Base-by-base conservation (phyloP, 2,329 filamentous ascomycete species). In the Trichoderma polysporum region DNA sequence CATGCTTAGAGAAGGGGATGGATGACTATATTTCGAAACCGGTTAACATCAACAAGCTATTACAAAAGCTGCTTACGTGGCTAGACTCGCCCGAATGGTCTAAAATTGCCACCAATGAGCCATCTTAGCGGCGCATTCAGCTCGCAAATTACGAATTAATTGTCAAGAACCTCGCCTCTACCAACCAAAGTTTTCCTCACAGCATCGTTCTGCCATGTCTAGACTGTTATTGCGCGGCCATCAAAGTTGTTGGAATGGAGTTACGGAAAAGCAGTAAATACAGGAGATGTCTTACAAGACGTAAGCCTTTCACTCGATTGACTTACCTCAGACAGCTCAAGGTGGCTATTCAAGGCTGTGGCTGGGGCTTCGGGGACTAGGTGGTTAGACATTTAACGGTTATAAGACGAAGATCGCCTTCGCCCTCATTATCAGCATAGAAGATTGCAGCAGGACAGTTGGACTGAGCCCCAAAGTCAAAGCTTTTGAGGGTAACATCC, bases 1-100 rank as follows among this genome's bases (percentile, higher is more conserved):
- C 76, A 10, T 87, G 85, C 68, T 76, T 85, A 31, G 80, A 81
- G 4, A 81, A 81, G 58, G 85, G 85, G 0, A 85, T 87, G 84
- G 81, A 83, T 49, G 85, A 83, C 49, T 87, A 86, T 68, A 77
- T 87, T 13, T 76, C 84, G 2, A 87, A 87, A 70, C 85, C 85
- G 0, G 80, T 86, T 12, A 81, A 84, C 70, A 79, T 66, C 22
- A 66, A 67, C n/a, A 19, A 68, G 25, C 54, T 72, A 1, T 50
- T 70, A 61, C 66, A 68, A 35, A 70, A 69, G 49, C 60, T 80
- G 74, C 53, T 81, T 8, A 59, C 10, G 8, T 71, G 69, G 68
- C 52, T 71, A n/a, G 67, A 67, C 19, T 56, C 61, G 25, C 13
- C 50, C 6, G 61, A 64, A 17, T 64, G 61, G 50, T 35, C 61